Evolutionary conservation across 768 basidiomycete genomes (phyloP), one percentile per base, ranked within the genome.

Genomic region (Naganishia randhawae): DNA sequence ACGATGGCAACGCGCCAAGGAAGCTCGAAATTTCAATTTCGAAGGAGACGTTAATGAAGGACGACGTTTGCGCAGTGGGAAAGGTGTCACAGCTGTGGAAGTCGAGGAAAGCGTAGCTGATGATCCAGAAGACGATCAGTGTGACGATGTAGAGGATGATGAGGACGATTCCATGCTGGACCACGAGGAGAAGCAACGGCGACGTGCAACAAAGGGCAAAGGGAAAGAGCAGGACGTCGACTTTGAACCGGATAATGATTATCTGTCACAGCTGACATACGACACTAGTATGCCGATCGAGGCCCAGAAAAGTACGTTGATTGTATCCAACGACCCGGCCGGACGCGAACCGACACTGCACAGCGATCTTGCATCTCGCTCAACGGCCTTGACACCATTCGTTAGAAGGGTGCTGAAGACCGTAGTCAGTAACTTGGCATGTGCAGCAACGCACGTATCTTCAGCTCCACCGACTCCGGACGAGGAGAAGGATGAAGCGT

Each of bases 401-500:
- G 50, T 53, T 54, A 57, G 17, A 52, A n/a, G 35, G 33, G 37
- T 22, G 33, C 51, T 50, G 27, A 31, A 13, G 16, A 53, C 65
- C 53, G 63, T 62, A 22, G 65, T 67, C 66, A 22, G 63, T n/a
- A 63, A 70, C 54, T n/a, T 57, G 55, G 25, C 66, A 37, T 39
- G 32, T n/a, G n/a, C 53, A 37, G n/a, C 65, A 37, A 5, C 41
- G 17, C 22, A 64, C 37, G 35, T 65, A 41, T 25, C 31, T 9
- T 25, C 62, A 7, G 13, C 42, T 3, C 66, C 63, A 27, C 37
- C 63, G 13, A 25, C n/a, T 0, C 22, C 37, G 1, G 72, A 73
- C 41, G 76, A 76, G 48, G 76, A 73, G 35, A 73, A 72, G 61
- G 76, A 76, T 19, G 78, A 78, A 57, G 87, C 89, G 0, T 80